Conservation (phyloP, 1,284 basidiomycete species). For the Cutaneotrichosporon dermatis region DNA sequence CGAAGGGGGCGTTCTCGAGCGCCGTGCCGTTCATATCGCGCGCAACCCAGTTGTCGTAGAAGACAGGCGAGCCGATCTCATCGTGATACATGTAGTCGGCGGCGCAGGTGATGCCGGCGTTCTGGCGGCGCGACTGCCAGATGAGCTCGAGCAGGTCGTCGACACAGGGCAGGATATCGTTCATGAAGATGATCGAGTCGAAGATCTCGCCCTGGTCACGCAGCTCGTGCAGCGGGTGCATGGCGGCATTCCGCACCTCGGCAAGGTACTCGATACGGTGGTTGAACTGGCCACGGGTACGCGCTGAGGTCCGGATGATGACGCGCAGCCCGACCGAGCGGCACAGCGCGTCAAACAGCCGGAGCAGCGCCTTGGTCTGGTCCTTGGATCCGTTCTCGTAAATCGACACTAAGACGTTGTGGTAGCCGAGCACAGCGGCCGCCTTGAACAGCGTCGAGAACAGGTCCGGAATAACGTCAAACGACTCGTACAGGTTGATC, state of each 20-base stretch:
- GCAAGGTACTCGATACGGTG: slow-evolving; percentile 97
- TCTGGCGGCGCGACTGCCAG: slow-evolving; percentile 83
- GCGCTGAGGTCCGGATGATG: slow-evolving; percentile 81
- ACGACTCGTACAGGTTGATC: slow-evolving; percentile 97
- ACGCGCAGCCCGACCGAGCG: slow-evolving; percentile 81
- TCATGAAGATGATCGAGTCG: slow-evolving; percentile 95
- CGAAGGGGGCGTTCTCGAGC: slow-evolving; percentile 91
- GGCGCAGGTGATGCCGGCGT: slow-evolving; percentile 93
- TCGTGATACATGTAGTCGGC: slow-evolving; percentile 97
- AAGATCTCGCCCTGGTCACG: slow-evolving; percentile 85
- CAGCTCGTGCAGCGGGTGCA: slow-evolving; percentile 85
- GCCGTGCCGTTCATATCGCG: slow-evolving; percentile 95
- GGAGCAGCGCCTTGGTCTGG: slow-evolving; percentile 89
- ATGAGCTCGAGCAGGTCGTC: slow-evolving; percentile 94
- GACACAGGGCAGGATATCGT: slow-evolving; percentile 90
- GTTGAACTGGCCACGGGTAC: slow-evolving; percentile 90
- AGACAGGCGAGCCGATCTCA: slow-evolving; percentile 83
- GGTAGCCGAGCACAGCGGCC: slow-evolving; percentile 81
- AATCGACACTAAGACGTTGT: slow-evolving; percentile 93
- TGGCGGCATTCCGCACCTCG: slow-evolving; percentile 90
- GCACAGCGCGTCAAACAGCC: slow-evolving; percentile 86
- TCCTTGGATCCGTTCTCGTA: slow-evolving; percentile 96
- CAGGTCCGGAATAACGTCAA: slow-evolving; percentile 91
- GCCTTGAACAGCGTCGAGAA: slow-evolving; percentile 93
- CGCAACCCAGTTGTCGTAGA: slow-evolving; percentile 97